Base-by-base conservation (phyloP, 768 basidiomycete genomes). In the Epithele typhae region DNA sequence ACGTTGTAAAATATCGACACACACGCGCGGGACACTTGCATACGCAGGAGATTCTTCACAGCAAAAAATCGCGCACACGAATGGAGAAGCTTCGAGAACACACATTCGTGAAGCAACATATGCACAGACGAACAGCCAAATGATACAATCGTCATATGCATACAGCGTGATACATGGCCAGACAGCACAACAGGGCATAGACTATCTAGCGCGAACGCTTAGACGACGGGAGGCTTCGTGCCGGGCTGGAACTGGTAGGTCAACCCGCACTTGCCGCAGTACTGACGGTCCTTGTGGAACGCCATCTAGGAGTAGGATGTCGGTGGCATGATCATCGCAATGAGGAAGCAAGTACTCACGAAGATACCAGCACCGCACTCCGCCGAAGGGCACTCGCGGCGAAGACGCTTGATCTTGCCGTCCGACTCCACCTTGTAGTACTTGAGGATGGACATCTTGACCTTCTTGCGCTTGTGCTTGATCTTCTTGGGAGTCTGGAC, bases 381-480 rank as follows among this genome's bases (percentile, higher is more conserved):
- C 56, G 84, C 82, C 46, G 76, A 77, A 48, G 82, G 75, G 75
- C 96, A 99, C 69, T 98, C 95, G 59, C 96, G 91, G 64, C 95
- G 84, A 52, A 99, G 84, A 67, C 96, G 92, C 81, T 96, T 96
- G 79, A 98, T 94, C 76, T 96, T 97, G 68, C 95, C 96, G 60
- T 98, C 95, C 37, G 93, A 94, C 74, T 97, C 95, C 60, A 99
- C 94, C 76, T 96, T 95, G 79, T 97, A 99, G 81, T 96, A 99
- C 75, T 98, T 98, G 70, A 99, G 78, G 75, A 98, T 96, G 64
- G 93, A 75, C 92, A 99, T 97, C 87, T 97, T 98, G 78, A 95
- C 92, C 80, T 97, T 96, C 82, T 98, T 97, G 71, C 88, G 86
- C 83, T 96, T 96, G 79, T 95, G 94, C 86, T 96, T 98, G 82